Evolutionary conservation across 1,284 basidiomycete species (phyloP).

Genomic region (Quambalaria eucalypti): DNA sequence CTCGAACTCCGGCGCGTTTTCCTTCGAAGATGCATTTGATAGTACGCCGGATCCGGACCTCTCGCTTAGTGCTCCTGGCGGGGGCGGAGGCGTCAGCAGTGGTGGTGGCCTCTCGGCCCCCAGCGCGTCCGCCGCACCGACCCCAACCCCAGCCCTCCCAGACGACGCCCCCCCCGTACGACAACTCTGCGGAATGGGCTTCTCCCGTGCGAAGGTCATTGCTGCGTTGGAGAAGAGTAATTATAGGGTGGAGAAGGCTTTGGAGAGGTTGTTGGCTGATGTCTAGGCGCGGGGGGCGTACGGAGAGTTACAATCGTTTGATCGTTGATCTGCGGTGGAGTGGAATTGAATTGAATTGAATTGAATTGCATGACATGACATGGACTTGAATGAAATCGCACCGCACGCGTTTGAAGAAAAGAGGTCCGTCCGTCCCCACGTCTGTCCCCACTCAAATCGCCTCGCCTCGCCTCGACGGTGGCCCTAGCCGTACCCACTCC

Average conservation of each 20-base stretch:
- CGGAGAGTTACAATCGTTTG: too few species aligned
- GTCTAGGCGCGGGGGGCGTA: not conserved
- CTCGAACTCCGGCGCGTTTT: constrained; percentile 25
- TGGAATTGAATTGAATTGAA: not conserved
- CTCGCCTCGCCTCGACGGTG: too few species aligned
- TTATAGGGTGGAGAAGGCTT: constrained; percentile 14
- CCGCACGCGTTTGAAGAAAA: too few species aligned
- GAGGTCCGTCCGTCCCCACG: too few species aligned
- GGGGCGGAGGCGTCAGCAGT: too few species aligned
- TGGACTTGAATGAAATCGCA: too few species aligned
- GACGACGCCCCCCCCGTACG: constrained; percentile 41
- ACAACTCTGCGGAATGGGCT: constrained; percentile 45
- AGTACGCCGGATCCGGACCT: constrained; percentile 3
- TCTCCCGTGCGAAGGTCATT: constrained; percentile 35
- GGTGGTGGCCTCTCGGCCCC: too few species aligned
- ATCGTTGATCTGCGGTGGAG: too few species aligned
- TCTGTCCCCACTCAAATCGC: too few species aligned
- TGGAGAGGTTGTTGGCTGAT: constrained; percentile 1
- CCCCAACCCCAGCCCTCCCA: constrained; percentile 26
- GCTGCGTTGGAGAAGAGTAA: constrained; percentile 40
- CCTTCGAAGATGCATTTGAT: constrained; percentile 37
- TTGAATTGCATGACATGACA: not conserved
- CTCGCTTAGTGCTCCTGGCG: not conserved
- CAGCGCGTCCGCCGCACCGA: constrained; percentile 6
- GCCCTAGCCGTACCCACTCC: too few species aligned